These are phyloP conservation scores for Malania oleifera DNA, from an alignment of 164 flowering plant genomes.

Conservation along the genomic window DNA sequence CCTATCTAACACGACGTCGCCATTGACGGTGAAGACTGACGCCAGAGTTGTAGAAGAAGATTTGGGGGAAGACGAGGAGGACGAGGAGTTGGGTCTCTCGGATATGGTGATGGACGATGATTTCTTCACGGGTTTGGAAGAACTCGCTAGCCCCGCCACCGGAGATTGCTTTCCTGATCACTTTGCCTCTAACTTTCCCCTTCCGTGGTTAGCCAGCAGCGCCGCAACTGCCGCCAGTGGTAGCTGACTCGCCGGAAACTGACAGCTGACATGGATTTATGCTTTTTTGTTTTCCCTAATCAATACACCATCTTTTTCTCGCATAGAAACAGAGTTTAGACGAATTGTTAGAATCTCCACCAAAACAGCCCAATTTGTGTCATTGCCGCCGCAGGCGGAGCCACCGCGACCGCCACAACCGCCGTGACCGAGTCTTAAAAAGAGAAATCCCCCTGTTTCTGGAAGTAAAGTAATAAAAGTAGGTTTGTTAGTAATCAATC, in stretches of 20 bases:
- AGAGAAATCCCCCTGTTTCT: constrained; percentile 6
- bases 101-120: constrained; percentile 48
- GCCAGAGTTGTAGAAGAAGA: constrained; percentile 28
- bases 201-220: constrained; percentile 39
- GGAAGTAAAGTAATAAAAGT: not conserved
- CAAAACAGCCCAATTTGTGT: constrained; percentile 3
- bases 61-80: constrained; percentile 30
- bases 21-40: constrained; percentile 23
- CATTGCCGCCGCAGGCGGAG: no score
- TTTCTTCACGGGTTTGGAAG: constrained; percentile 66
- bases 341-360: constrained; percentile 10
- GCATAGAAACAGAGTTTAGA: constrained; percentile 1
- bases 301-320: no score
- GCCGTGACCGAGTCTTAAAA: constrained; percentile 16
- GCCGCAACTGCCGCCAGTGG: constrained; percentile 53
- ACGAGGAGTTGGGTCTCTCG: constrained; percentile 29
- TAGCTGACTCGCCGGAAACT: constrained; percentile 23
- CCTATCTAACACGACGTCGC: constrained; percentile 29
- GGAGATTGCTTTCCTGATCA: constrained; percentile 43
- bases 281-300: constrained; percentile 3
- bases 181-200: constrained; percentile 31
- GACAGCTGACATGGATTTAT: constrained; percentile 14
- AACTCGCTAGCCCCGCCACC: constrained; percentile 23
- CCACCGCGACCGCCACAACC: no score
- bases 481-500: not conserved